These are phyloP conservation scores for Pyronema domesticum DNA, from an alignment of 495 filamentous ascomycete species.

Conservation along the genomic window DNA sequence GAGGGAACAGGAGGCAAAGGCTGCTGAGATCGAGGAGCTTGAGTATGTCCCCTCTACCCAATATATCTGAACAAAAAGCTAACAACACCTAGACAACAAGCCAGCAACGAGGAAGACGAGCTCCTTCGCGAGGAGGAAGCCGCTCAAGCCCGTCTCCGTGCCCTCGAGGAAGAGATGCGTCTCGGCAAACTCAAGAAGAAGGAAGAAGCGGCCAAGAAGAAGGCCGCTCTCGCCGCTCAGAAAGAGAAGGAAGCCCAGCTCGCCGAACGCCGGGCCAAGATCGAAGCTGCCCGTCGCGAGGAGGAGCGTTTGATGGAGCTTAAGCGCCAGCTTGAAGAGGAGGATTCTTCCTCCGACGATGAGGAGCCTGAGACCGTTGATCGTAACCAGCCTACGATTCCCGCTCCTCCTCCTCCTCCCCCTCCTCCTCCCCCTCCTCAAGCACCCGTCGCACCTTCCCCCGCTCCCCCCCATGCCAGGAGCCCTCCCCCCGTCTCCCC, in stretches of 20 bases:
- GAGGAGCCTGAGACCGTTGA: conserved; percentile 58
- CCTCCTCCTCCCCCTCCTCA: conserved; percentile 29
- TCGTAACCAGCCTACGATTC: conserved; percentile 13
- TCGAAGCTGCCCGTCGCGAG: conserved; percentile 48
- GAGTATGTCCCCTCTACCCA: conserved; percentile 47
- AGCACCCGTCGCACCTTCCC: conserved; percentile 18
- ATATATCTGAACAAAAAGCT: conserved; percentile 22
- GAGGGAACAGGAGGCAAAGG: conserved; percentile 61
- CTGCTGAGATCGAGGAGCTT: conserved; percentile 51
- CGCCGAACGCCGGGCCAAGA: conserved; percentile 71
- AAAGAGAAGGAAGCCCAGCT: conserved; percentile 78
- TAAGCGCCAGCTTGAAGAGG: conserved; percentile 61
- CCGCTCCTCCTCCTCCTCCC: conserved; percentile 14
- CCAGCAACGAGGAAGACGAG: conserved; percentile 57
- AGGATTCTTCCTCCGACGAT: conserved; percentile 56
- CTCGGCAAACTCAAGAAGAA: conserved; percentile 93
- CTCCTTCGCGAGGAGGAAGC: conserved; percentile 62
- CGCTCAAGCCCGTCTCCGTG: conserved; percentile 62
- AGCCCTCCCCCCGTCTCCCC: conserved; percentile 22
- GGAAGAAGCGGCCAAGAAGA: conserved; percentile 69
- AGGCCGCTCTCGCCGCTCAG: conserved; percentile 68
- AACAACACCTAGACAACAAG: conserved; percentile 44
- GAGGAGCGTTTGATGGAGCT: conserved; percentile 35
- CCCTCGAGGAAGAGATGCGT: conserved; percentile 81
- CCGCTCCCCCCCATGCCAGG: conserved; percentile 27